phyloP scores from a whole-genome alignment of 2,329 filamentous ascomycete genomes.

The Sporothrix globosa region DNA sequence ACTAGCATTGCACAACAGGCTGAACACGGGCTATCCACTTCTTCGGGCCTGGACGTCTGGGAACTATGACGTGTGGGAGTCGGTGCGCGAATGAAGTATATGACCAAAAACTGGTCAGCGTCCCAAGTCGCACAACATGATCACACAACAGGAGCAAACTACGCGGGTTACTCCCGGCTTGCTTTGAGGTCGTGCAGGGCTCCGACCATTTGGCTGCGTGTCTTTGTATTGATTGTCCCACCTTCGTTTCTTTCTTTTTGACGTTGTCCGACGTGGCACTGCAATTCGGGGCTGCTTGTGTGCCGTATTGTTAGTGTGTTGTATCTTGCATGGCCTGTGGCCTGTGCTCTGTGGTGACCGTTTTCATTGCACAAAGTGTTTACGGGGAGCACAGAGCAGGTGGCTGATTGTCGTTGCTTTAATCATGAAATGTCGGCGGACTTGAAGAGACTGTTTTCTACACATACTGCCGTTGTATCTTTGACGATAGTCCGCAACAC shows the following conservation, averaged over 20 bases:
- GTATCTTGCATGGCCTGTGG: background rate
- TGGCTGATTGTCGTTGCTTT: background rate
- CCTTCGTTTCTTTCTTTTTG: background rate
- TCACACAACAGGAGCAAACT: background rate
- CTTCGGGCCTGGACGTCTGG: background rate
- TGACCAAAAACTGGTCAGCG: no score
- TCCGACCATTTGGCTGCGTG: slow-evolving; percentile 8
- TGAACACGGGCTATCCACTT: background rate
- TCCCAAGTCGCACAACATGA: background rate
- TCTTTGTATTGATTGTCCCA: no score
- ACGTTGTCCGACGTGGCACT: background rate
- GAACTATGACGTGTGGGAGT: background rate
- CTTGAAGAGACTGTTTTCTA: no score
- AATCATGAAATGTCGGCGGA: no score
- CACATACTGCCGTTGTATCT: no score
- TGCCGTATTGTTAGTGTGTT: background rate
- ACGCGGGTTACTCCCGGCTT: background rate
- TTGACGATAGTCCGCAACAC: no score
- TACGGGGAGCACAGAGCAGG: no score
- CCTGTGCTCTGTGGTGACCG: background rate
- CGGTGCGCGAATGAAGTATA: background rate
- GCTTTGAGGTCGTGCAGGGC: background rate
- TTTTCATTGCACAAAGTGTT: background rate
- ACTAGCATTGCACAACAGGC: background rate
- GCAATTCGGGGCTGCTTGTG: background rate